Conservation (phyloP, 2,329 filamentous ascomycete species). For the Pseudopyrenochaeta lycopersici region DNA sequence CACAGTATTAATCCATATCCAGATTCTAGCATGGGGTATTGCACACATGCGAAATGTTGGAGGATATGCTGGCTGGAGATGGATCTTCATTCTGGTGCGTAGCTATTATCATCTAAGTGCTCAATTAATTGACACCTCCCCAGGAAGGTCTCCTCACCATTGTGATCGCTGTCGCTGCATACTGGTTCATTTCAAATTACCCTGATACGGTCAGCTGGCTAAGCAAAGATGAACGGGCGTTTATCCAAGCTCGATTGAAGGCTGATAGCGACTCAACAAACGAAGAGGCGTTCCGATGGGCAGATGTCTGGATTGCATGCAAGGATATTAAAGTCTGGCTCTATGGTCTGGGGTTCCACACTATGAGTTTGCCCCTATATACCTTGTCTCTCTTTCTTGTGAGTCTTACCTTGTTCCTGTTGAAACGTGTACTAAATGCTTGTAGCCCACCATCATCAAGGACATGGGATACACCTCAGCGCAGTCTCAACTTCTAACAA, state of each 20-base stretch:
- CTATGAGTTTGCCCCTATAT: constrained; percentile 67
- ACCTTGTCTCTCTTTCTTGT: constrained; percentile 50
- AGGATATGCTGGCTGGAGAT: constrained; percentile 52
- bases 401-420: constrained; percentile 44
- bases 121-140: constrained; percentile 13
- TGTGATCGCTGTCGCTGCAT: constrained; percentile 42
- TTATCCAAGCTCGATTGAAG: constrained; percentile 70
- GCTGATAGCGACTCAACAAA: constrained; percentile 75
- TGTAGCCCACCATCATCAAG: constrained; percentile 63
- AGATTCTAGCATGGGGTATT: constrained; percentile 61
- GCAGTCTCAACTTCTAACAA: constrained; percentile 56
- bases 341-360: constrained; percentile 76
- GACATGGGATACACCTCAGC: constrained; percentile 55
- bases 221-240: constrained; percentile 60
- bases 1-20: background rate
- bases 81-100: constrained; percentile 53
- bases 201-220: constrained; percentile 68
- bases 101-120: no score
- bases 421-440: constrained; percentile 2
- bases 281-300: constrained; percentile 74
- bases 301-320: constrained; percentile 68
- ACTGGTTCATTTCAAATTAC: constrained; percentile 73
- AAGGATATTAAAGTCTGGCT: constrained; percentile 58
- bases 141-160: constrained; percentile 50
- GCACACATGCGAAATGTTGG: constrained; percentile 67